These are phyloP conservation scores for Fusarium caatingaense DNA, from an alignment of 2,329 filamentous ascomycete species.

Conservation along the genomic window DNA sequence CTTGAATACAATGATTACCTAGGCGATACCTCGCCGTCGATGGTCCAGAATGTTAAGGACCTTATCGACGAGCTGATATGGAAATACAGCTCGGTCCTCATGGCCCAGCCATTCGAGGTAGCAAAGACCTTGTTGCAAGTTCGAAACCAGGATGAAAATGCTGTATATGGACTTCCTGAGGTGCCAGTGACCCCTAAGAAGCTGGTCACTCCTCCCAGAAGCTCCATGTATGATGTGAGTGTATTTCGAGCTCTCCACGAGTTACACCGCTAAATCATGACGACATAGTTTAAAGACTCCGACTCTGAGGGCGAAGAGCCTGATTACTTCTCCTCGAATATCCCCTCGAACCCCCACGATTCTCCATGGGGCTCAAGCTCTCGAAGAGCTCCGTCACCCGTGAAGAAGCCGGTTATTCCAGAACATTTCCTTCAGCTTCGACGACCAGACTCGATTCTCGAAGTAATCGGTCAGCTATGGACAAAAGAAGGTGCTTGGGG, in stretches of 20 bases:
- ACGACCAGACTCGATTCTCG: slow-evolving; percentile 82
- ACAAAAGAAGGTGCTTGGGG: slow-evolving; percentile 89
- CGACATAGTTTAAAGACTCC: slow-evolving; percentile 60
- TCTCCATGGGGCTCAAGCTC: slow-evolving; percentile 50
- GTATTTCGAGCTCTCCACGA: slow-evolving; percentile 1
- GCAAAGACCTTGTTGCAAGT: slow-evolving; percentile 94
- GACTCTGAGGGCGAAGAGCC: slow-evolving; percentile 82
- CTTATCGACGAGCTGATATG: slow-evolving; percentile 87
- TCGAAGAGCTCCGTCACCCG: slow-evolving; percentile 49
- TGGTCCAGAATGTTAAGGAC: slow-evolving; percentile 78
- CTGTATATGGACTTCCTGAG: slow-evolving; percentile 43
- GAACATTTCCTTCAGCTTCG: slow-evolving; percentile 76
- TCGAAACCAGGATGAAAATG: slow-evolving; percentile 65
- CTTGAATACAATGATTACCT: slow-evolving; percentile 93
- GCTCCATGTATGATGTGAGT: slow-evolving; percentile 53
- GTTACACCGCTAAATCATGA: slow-evolving; percentile 42
- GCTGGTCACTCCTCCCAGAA: slow-evolving; percentile 49
- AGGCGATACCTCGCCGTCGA: slow-evolving; percentile 78
- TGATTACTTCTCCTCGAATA: slow-evolving; percentile 82
- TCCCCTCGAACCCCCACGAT: slow-evolving; percentile 65
- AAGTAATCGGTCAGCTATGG: slow-evolving; percentile 90
- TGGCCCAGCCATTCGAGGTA: slow-evolving; percentile 96
- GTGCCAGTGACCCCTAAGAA: slow-evolving; percentile 45
- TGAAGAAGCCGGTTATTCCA: slow-evolving; percentile 51
- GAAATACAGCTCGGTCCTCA: slow-evolving; percentile 89